A percentile compares a stretch with the other conserved stretches of the same genome.
These are phyloP conservation scores for Fraxinus platypoda DNA, from an alignment of 305 asterid genomes.

Conservation along the genomic window DNA sequence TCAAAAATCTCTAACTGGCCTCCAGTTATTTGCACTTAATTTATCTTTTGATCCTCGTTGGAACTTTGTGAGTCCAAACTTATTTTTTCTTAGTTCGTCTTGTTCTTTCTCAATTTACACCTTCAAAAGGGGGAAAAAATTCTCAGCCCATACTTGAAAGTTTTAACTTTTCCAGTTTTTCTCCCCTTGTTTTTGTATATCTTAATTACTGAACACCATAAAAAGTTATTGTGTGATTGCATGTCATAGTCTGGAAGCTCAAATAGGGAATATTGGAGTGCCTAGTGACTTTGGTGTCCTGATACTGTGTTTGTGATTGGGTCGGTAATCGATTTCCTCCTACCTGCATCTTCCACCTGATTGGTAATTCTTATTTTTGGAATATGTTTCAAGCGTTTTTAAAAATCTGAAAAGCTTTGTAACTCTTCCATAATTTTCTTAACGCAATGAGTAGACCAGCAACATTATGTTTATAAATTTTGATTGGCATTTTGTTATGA, in stretches of 20 bases:
- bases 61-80: background rate
- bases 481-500: background rate
- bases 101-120: background rate
- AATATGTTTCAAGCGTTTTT: background rate
- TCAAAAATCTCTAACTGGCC: slow-evolving; percentile 11
- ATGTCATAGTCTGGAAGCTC: background rate
- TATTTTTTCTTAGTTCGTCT: background rate
- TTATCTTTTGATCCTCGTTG: background rate
- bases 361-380: background rate
- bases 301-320: background rate
- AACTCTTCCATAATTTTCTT: background rate
- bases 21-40: slow-evolving; percentile 16
- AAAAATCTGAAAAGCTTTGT: background rate
- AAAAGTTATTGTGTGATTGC: background rate
- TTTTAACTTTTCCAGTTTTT: background rate
- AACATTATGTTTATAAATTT: background rate
- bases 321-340: background rate
- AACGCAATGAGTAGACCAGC: background rate
- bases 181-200: background rate
- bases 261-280: background rate
- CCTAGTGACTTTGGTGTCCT: background rate
- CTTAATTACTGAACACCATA: background rate
- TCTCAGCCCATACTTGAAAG: background rate
- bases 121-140: background rate
- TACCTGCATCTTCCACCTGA: background rate